Evolutionary conservation across 352 stramenopile species (phyloP).

Genomic region (Phytophthora pini): DNA sequence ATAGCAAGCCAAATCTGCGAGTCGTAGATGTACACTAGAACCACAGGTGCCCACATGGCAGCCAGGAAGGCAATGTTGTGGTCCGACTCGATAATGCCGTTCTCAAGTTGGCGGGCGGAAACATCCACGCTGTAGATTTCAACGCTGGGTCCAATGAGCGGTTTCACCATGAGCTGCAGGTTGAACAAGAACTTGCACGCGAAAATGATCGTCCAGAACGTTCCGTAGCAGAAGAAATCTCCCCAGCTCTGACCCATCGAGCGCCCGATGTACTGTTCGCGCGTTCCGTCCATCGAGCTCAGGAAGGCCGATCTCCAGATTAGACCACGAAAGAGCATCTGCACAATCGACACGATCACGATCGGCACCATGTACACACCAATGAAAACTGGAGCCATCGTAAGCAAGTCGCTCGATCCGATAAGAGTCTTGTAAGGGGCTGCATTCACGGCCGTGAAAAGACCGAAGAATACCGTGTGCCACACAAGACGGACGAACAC

Average conservation of each 20-base stretch:
- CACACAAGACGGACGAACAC: slow-evolving; percentile 80
- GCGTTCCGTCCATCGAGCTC: slow-evolving; percentile 70
- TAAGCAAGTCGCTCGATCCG: slow-evolving; percentile 66
- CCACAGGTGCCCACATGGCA: slow-evolving; percentile 79
- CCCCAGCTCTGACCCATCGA: slow-evolving; percentile 80
- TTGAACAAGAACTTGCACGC: slow-evolving; percentile 97
- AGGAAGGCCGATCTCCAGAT: slow-evolving; percentile 69
- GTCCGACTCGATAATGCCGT: slow-evolving; percentile 70
- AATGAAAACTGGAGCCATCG: slow-evolving; percentile 59
- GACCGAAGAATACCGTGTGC: slow-evolving; percentile 81
- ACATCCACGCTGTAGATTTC: slow-evolving; percentile 91
- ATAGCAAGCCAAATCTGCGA: slow-evolving; percentile 90
- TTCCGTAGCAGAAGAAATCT: slow-evolving; percentile 66
- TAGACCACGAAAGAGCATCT: slow-evolving; percentile 67
- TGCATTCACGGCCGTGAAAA: slow-evolving; percentile 75
- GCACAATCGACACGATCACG: slow-evolving; percentile 60
- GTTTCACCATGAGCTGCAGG: slow-evolving; percentile 97
- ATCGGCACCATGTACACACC: slow-evolving; percentile 70
- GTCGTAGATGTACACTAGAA: slow-evolving; percentile 90
- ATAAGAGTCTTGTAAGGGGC: slow-evolving; percentile 72
- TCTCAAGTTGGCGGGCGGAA: slow-evolving; percentile 44
- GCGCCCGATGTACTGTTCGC: slow-evolving; percentile 84
- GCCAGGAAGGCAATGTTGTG: slow-evolving; percentile 86
- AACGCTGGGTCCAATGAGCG: slow-evolving; percentile 96
- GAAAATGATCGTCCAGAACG: slow-evolving; percentile 87